A percentile compares a stretch with the other conserved stretches of the same genome.
Conservation (phyloP, 805 yeast species). For the Saccharomycopsis microspora region DNA sequence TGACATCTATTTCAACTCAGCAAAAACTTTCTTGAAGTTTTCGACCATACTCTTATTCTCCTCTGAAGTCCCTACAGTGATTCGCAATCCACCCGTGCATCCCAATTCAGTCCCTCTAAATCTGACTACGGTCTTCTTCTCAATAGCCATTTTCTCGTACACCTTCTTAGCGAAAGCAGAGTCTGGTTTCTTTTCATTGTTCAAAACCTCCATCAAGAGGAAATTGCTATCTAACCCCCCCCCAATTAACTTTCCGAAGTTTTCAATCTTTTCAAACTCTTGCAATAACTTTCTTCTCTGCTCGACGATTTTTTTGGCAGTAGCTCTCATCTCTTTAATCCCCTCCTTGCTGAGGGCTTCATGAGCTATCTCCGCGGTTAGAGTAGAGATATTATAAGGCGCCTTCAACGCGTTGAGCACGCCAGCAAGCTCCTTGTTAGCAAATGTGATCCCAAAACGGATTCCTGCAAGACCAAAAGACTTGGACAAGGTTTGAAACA, state of each 20-base stretch:
- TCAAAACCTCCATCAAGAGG: constrained; percentile 60
- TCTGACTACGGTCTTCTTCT: constrained; percentile 73
- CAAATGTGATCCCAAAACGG: constrained; percentile 73
- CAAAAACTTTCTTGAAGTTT: constrained; percentile 30
- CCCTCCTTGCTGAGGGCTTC: constrained; percentile 59
- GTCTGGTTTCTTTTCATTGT: constrained; percentile 50
- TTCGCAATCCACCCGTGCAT: constrained; percentile 78
- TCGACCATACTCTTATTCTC: constrained; percentile 55
- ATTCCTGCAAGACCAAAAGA: constrained; percentile 96
- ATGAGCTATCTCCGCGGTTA: constrained; percentile 64
- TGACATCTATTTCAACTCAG: constrained; percentile 14
- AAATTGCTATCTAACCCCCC: constrained; percentile 89
- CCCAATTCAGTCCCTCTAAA: constrained; percentile 87
- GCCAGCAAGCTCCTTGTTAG: constrained; percentile 46
- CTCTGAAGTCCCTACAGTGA: constrained; percentile 73
- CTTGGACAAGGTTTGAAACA: constrained; percentile 85
- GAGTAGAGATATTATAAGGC: constrained; percentile 84
- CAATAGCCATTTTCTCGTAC: constrained; percentile 60
- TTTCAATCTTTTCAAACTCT: constrained; percentile 42
- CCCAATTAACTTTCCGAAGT: constrained; percentile 70
- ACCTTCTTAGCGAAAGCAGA: constrained; percentile 54
- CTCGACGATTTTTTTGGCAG: constrained; percentile 35
- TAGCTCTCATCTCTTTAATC: constrained; percentile 43
- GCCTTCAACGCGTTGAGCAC: constrained; percentile 86
- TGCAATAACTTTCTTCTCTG: constrained; percentile 46